Base-by-base conservation (phyloP, 176 grass and related monocot species). In the Thinopyrum elongatum region DNA sequence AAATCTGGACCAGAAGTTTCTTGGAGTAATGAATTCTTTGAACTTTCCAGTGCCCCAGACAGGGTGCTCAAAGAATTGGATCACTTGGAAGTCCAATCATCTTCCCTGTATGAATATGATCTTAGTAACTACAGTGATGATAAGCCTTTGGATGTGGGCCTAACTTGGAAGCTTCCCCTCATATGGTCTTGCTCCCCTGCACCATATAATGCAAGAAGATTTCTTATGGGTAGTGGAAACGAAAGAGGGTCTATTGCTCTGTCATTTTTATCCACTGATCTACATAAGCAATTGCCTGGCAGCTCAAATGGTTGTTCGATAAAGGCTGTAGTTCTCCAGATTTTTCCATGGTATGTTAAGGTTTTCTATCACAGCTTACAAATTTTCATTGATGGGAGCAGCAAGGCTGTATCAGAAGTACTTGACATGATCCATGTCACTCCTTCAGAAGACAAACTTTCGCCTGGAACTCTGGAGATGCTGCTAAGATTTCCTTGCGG, bases 261-360 rank as follows among this genome's bases (percentile, higher is more conserved):
- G 76, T 95, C 93, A 80, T 89, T 95, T 90, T 80, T 86, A 39
- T 91, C 92, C 8, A 89, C 92, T 70, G 78, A 81, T 79, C 71
- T 84, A 83, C 84, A 83, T 59, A 84, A 84, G 33, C 81, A 93
- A 84, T 84, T 88, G 65, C 74, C 61, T 81, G 84, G 72, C 55
- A 64, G 22, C 76, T 89, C 84, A 77, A 66, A 92, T 84, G 90
- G 79, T 83, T 95, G 96, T 80, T 92, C 78, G 25, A 70, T 87
- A 70, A 90, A 86, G 58, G 90, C 88, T 79, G 84, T 92, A 80
- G 68, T 95, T 89, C 92, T 98, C 77, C 96, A 98, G 76, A 76
- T 98, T 73, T 92, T 98, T 82, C 96, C 93, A 36, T 98, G 96
- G 96, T 98, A 98, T 80, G 96, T 95, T 84, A 98, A 95, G 73